phyloP scores from a whole-genome alignment of 306 rosid genomes.

The Spatholobus suberectus region DNA sequence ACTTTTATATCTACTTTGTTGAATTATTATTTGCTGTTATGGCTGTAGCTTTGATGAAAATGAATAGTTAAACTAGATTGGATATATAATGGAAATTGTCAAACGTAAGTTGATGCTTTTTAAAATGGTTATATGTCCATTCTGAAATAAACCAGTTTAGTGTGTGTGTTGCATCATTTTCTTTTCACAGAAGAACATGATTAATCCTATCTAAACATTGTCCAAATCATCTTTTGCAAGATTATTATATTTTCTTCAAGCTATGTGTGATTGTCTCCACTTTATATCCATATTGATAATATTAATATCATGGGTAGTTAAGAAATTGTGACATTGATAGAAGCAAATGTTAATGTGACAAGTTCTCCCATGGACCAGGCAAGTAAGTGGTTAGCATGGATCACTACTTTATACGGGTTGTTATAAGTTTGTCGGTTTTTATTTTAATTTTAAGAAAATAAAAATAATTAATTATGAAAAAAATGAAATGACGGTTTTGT shows the following conservation, averaged over 20 bases:
- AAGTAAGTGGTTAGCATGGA: too few species aligned
- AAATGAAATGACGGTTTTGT: too few species aligned
- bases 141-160: background rate
- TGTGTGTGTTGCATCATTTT: background rate
- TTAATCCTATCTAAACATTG: background rate
- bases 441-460: too few species aligned
- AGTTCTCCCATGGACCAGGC: too few species aligned
- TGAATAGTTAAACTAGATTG: background rate
- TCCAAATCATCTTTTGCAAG: background rate
- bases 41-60: background rate
- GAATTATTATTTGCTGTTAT: background rate
- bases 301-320: background rate
- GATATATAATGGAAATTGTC: background rate
- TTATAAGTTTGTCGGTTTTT: too few species aligned
- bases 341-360: too few species aligned
- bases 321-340: background rate
- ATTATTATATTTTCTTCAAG: background rate
- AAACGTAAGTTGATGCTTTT: background rate
- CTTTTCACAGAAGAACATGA: background rate
- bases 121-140: background rate
- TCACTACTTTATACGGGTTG: too few species aligned
- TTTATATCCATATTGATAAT: background rate
- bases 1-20: background rate
- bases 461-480: too few species aligned
- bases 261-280: background rate